These are phyloP conservation scores for Vigna mungo DNA, from an alignment of 306 rosid genomes.

Conservation along the genomic window DNA sequence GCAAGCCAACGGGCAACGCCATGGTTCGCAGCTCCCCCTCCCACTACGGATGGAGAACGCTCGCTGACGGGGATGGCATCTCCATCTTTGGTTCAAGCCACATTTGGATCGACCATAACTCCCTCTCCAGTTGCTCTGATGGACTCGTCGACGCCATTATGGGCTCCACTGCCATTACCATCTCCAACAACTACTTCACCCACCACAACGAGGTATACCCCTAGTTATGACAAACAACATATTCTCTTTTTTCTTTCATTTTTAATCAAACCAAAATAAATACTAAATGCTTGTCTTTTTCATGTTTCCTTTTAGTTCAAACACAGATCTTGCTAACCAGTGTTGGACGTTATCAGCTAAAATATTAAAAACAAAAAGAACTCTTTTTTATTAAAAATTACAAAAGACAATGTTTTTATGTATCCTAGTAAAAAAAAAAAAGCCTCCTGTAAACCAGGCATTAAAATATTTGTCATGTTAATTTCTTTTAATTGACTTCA, in stretches of 20 bases:
- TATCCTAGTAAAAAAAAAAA: too few species aligned
- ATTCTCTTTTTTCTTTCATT: too few species aligned
- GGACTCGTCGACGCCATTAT: constrained; percentile 92
- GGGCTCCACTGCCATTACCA: constrained; percentile 93
- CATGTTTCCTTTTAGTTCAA: too few species aligned
- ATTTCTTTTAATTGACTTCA: background rate
- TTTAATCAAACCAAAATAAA: too few species aligned
- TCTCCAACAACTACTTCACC: constrained; percentile 91
- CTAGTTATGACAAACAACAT: background rate
- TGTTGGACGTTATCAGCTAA: too few species aligned
- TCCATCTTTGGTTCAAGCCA: constrained; percentile 89
- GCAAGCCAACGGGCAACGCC: constrained; percentile 92
- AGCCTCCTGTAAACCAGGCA: too few species aligned
- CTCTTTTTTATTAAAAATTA: too few species aligned
- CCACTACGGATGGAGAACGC: constrained; percentile 94
- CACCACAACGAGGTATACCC: constrained; percentile 83
- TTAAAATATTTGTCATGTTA: background rate
- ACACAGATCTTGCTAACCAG: too few species aligned
- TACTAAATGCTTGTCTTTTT: too few species aligned
- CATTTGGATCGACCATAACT: constrained; percentile 93
- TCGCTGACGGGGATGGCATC: constrained; percentile 91
- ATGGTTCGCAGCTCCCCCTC: constrained; percentile 95
- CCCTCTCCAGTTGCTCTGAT: constrained; percentile 83
- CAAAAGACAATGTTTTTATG: too few species aligned
- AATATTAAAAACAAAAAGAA: too few species aligned